Evolutionary conservation across 129 eudicot species (phyloP), one percentile per base, ranked within the genome.

Genomic region (Flaveria robusta): DNA sequence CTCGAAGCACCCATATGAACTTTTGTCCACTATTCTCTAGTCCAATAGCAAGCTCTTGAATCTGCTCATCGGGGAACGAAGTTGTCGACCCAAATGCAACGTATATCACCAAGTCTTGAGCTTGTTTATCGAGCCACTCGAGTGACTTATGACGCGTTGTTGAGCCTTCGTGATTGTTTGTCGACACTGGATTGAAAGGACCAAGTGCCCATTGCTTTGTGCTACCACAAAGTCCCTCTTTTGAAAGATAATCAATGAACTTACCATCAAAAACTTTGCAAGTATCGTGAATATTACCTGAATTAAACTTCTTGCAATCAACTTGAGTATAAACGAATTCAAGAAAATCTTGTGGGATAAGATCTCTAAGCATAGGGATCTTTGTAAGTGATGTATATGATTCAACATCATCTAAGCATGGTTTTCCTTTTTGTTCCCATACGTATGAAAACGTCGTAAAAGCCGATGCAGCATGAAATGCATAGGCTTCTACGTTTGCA

Each of bases 71-170:
- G 18, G 81, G 7, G 0, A 87, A 29, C 0, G 84, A 65, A 54
- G 81, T 76, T 1, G 89, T 83, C 7, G 89, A 72, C 7, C 92
- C 92, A 60, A 88, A 88, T 0, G 88, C 79, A 42, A 83, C 84
- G 37, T 74, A 83, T 23, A 88, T 60, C 9, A 88, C 88, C 0
- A 88, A 85, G 47, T 83, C 81, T 16, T 69, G 39, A n/a, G 13
- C 83, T 43, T 81, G 90, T 42, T 81, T 78, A 52, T 88, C 92
- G 0, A 88, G 90, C 92, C 88, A 85, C 20, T 71, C 22, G 14
- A 88, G 74, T 23, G 60, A 58, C 11, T 58, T 7, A 67, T 84
- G 83, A 8, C 74, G 88, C 4, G 63, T 76, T 1, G 16, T 18
- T 11, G 39, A 4, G 20, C 71, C 9, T 42, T 66, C 47, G 7